Evolutionary conservation across 2,329 filamentous ascomycete species (phyloP).

Genomic region (Penicillium sp.): DNA sequence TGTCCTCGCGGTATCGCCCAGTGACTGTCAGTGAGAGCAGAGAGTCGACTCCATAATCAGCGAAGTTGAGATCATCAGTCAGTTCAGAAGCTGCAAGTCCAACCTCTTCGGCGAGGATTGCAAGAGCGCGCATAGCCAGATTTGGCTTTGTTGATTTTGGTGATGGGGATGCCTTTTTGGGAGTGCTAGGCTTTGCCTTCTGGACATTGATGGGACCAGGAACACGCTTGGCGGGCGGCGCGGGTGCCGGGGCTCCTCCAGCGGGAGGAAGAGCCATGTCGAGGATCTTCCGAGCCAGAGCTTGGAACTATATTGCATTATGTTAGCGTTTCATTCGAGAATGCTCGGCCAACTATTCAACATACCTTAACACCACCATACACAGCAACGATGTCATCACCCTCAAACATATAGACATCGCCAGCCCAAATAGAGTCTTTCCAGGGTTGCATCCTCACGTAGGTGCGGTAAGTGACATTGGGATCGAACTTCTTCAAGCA

Average conservation of each 20-base stretch:
- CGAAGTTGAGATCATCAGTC: conserved; percentile 59
- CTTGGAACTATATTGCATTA: conserved; percentile 39
- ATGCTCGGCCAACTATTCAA: not conserved
- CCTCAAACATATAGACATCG: conserved; percentile 61
- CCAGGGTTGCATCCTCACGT: conserved; percentile 59
- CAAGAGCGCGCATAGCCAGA: conserved; percentile 36
- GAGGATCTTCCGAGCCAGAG: conserved; percentile 40
- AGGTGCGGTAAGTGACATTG: conserved; percentile 56
- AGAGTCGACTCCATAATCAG: conserved; percentile 62
- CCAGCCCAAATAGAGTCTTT: conserved; percentile 55
- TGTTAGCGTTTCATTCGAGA: conserved; percentile 8
- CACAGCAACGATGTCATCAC: conserved; percentile 58
- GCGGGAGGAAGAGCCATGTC: conserved; percentile 42
- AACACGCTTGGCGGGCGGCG: conserved; percentile 22
- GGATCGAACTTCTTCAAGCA: conserved; percentile 53
- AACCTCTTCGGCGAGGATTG: conserved; percentile 47
- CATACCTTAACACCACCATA: conserved; percentile 46
- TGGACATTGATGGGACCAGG: conserved; percentile 27
- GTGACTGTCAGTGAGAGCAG: conserved; percentile 61
- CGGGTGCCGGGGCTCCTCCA: conserved; percentile 24
- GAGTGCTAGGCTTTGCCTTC: conserved; percentile 27
- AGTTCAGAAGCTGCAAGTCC: conserved; percentile 59
- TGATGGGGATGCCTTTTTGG: conserved; percentile 26
- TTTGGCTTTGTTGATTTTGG: conserved; percentile 32
- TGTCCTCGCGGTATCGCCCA: conserved; percentile 60